Evolutionary conservation across 139 green algal species (phyloP), one percentile per base, ranked within the genome.

Genomic region (Yamagishiella unicocca): DNA sequence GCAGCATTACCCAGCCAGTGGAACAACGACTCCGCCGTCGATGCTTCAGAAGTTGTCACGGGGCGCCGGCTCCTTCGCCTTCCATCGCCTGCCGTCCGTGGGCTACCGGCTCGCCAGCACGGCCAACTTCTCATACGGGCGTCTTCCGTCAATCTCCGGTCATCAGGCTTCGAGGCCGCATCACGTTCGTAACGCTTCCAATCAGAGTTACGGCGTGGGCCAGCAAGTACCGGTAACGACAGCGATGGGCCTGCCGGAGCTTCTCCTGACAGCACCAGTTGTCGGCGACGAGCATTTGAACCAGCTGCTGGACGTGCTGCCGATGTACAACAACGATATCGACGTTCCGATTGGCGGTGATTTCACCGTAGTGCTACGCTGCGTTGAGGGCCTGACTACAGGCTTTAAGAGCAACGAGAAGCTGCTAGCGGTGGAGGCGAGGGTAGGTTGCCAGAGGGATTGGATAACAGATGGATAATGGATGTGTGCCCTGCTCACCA

Each of bases 331-430:
- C 17, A 40, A 9, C 19, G 40, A 86, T 31, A 45, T 86, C 22
- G 80, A 86, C 45, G 33, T 86, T 22, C 80, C 80, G 24, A 53
- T 78, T 5, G 80, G 80, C 3, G 80, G 80, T 37, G 80, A 86
- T 31, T 43, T 86, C 19, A 77, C 80, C 3, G 31, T 86, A 17
- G 22, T 77, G 4, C 43, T 86, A 37, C 64, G 80, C 43, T 50
- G 9, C 31, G 64, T 74, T n/a, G 61, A 86, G 33, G 80, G 61
- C 9, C 42, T 86, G 31, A 37, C 64, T 3, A 14, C 43, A 7
- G 43, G 7, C 4, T 45, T 86, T 4, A 45, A 35, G 9, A 86
- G 64, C 80, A 77, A 77, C 80, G 80, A 86, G 66, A 66, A 67
- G 80, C 62, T 86, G 45, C 2, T 86, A 6, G 80, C 62, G 35